Evolutionary conservation across 495 filamentous ascomycete genomes (phyloP).

Genomic region (Podospora pseudocomata): DNA sequence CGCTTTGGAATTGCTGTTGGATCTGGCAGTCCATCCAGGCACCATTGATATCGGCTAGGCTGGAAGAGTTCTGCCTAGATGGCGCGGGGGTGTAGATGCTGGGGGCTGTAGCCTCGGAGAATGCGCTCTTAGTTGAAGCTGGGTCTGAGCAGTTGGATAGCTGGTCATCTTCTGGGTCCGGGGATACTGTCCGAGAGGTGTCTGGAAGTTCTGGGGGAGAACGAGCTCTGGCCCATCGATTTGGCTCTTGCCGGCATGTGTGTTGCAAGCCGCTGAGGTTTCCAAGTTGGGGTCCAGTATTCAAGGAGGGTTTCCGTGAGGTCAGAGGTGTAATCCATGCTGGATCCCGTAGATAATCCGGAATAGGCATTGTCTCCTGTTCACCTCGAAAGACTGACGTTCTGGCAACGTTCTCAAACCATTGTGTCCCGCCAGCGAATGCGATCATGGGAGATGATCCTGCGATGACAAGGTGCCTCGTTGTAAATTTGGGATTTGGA

Average conservation of each 20-base stretch:
- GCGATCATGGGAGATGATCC: neutral
- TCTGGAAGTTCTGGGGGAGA: neutral
- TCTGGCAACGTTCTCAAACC: neutral
- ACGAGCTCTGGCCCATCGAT: neutral
- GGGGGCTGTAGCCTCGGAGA: neutral
- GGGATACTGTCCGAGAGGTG: neutral
- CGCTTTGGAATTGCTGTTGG: neutral
- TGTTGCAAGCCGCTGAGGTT: neutral
- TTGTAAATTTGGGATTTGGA: neutral
- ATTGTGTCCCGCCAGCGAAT: neutral
- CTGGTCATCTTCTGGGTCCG: neutral
- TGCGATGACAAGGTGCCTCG: neutral
- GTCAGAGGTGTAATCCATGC: neutral
- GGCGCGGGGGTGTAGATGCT: neutral
- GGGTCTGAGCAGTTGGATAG: neutral
- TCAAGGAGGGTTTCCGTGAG: neutral
- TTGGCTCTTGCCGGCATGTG: neutral
- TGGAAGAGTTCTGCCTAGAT: neutral
- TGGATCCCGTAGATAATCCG: neutral
- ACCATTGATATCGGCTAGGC: neutral
- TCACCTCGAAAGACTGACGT: neutral
- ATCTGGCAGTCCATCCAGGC: neutral
- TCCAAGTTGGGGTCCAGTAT: neutral
- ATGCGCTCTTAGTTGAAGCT: neutral
- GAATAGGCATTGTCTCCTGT: neutral